A percentile compares a stretch with the other conserved stretches of the same genome.
phyloP scores from a whole-genome alignment of 177 flowering plant genomes.

The Vitis hybrid region DNA sequence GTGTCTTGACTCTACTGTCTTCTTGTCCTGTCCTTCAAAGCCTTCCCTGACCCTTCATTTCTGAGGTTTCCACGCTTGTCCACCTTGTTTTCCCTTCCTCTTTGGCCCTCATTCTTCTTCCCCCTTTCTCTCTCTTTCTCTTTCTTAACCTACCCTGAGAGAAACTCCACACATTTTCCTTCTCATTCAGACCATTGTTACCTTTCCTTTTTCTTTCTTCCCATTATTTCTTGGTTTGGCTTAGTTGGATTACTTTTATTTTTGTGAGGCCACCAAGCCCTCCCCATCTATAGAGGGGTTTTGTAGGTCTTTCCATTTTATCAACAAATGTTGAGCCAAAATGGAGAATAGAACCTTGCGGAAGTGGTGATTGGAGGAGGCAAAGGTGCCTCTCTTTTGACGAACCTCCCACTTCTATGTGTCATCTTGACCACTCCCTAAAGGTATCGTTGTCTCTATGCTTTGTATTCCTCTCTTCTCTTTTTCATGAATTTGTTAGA shows the following conservation, averaged over 20 bases:
- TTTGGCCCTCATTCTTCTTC: not conserved
- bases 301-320: not conserved
- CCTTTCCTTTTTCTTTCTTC: not conserved
- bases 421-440: not conserved
- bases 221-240: not conserved
- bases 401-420: not conserved
- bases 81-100: constrained; percentile 9
- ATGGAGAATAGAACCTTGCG: constrained; percentile 10
- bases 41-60: constrained; percentile 21
- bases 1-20: not conserved
- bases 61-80: constrained; percentile 20
- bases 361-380: not conserved
- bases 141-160: not conserved
- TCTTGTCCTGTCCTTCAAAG: constrained; percentile 8
- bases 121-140: not conserved
- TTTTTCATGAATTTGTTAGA: not conserved
- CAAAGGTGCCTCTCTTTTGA: constrained; percentile 6
- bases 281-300: not conserved
- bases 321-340: constrained; percentile 1
- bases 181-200: not conserved
- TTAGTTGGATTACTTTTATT: not conserved
- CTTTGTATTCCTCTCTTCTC: not conserved
- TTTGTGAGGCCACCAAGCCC: not conserved
- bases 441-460: not conserved
- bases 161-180: constrained; percentile 1